Conservation (phyloP, 192 early-diverging fungal species). For the Coemansia biformis region DNA sequence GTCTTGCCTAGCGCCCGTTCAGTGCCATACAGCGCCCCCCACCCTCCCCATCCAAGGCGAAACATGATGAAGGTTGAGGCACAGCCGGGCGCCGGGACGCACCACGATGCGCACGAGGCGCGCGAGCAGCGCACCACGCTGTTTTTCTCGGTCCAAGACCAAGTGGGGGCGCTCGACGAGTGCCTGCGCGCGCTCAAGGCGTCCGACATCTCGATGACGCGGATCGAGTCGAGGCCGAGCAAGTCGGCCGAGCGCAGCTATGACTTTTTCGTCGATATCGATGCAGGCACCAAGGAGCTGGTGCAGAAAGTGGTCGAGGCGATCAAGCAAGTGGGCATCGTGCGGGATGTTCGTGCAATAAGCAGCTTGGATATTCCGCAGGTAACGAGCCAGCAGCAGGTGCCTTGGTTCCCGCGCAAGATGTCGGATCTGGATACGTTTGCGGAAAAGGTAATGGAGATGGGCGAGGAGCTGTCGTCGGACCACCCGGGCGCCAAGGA, state of each 20-base stretch:
- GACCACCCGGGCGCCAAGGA: slow-evolving; percentile 95
- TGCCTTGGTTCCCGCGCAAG: slow-evolving; percentile 95
- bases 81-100: slow-evolving; percentile 11
- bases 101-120: slow-evolving; percentile 19
- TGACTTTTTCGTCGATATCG: slow-evolving; percentile 93
- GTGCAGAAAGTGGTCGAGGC: slow-evolving; percentile 58
- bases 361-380: slow-evolving; percentile 11
- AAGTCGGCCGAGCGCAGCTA: slow-evolving; percentile 74
- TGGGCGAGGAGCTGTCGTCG: slow-evolving; percentile 81
- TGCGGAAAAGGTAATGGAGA: slow-evolving; percentile 86
- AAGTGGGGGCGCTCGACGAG: slow-evolving; percentile 80
- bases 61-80: slow-evolving; percentile 26
- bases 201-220: slow-evolving; percentile 76
- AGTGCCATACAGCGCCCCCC: too few species aligned
- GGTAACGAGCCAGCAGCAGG: slow-evolving; percentile 8
- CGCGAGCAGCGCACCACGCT: slow-evolving; percentile 55
- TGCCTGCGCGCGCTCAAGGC: slow-evolving; percentile 68
- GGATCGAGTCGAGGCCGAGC: slow-evolving; percentile 91
- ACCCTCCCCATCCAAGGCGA: too few species aligned
- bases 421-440: slow-evolving; percentile 86
- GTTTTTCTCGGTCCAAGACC: slow-evolving; percentile 76
- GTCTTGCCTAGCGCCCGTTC: too few species aligned
- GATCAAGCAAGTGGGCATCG: slow-evolving; percentile 55
- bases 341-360: slow-evolving; percentile 59
- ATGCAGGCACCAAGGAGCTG: slow-evolving; percentile 56